Evolutionary conservation across 352 stramenopile species (phyloP).

Genomic region (Pythium plurisporium): DNA sequence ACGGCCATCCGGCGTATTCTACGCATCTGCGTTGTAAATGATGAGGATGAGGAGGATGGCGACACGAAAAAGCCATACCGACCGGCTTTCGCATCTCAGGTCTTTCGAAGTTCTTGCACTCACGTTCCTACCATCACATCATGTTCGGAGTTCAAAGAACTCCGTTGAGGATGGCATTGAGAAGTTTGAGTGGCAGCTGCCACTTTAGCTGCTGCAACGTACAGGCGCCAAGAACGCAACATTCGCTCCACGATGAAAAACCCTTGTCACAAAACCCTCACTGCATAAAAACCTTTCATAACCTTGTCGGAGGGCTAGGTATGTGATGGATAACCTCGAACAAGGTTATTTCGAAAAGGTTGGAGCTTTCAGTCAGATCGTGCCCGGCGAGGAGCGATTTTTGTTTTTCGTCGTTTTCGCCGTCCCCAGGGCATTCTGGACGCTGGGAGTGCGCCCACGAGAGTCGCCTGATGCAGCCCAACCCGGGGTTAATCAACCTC

Average conservation of each 20-base stretch:
- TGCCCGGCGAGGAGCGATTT: too few species aligned
- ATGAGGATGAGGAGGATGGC: too few species aligned
- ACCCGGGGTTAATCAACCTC: background rate
- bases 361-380: background rate
- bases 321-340: background rate
- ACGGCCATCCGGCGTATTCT: too few species aligned
- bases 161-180: background rate
- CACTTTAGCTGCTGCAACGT: background rate
- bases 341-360: background rate
- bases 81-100: too few species aligned
- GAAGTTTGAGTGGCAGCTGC: background rate
- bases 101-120: too few species aligned
- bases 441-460: background rate
- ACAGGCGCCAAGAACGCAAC: background rate
- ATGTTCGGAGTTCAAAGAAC: background rate
- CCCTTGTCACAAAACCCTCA: background rate
- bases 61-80: too few species aligned
- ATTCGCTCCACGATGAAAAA: background rate
- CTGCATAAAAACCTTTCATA: background rate
- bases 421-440: background rate
- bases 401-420: background rate
- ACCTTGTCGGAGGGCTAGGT: background rate
- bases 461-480: background rate
- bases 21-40: too few species aligned
- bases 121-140: too few species aligned